These are phyloP conservation scores for Glomus cerebriforme DNA, from an alignment of 192 early-diverging fungal genomes.

Conservation along the genomic window DNA sequence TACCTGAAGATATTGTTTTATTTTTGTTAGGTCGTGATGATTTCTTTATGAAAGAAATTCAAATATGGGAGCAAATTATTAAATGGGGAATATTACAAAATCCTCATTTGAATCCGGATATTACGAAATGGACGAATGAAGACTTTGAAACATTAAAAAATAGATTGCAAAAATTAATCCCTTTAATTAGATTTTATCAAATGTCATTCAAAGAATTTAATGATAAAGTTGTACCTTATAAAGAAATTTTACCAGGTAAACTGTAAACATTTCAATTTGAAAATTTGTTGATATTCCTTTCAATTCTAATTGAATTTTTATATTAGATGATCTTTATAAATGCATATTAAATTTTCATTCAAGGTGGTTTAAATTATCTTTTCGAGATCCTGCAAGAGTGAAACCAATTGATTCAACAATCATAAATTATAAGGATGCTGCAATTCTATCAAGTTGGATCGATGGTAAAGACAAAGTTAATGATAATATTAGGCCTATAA, in stretches of 20 bases:
- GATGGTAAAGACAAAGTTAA: neutral
- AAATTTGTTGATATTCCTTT: conserved; percentile 2
- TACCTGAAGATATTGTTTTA: neutral
- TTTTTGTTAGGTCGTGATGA: conserved; percentile 4
- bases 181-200: conserved; percentile 18
- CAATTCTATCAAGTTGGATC: neutral
- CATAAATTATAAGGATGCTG: neutral
- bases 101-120: neutral
- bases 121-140: neutral
- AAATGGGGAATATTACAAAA: conserved; percentile 20
- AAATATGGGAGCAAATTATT: conserved; percentile 20
- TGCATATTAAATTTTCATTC: too few relatives aligned
- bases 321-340: neutral
- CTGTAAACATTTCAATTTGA: neutral
- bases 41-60: conserved; percentile 20
- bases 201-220: conserved; percentile 20
- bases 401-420: neutral
- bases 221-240: conserved; percentile 15
- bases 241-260: conserved; percentile 1
- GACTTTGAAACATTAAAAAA: conserved; percentile 11
- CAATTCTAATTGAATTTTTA: neutral
- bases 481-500: neutral
- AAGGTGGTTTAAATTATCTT: too few relatives aligned
- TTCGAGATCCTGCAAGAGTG: neutral
- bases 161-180: neutral